Evolutionary conservation across 768 basidiomycete species (phyloP).

Genomic region (Rhizopogon roseolus): DNA sequence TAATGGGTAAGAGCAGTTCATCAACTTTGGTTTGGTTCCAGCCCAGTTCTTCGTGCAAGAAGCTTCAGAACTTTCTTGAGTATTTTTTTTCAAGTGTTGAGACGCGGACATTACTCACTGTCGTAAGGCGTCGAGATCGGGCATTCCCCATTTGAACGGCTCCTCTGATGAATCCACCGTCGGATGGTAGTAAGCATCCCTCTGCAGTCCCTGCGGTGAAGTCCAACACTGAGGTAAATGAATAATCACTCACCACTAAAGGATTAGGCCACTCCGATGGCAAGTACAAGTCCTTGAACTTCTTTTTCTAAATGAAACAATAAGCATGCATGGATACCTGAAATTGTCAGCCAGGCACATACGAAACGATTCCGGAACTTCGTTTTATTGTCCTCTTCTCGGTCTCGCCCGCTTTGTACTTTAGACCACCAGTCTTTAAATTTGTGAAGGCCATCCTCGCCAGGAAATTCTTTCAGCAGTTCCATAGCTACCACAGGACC

Average conservation of each 20-base stretch:
- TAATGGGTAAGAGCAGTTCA: constrained; percentile 86
- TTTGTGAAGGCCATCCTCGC: constrained; percentile 72
- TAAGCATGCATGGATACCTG: constrained; percentile 5
- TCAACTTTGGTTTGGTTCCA: constrained; percentile 85
- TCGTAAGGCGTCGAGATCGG: constrained; percentile 92
- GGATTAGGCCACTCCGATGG: constrained; percentile 87
- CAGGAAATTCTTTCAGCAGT: constrained; percentile 88
- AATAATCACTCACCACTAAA: constrained; percentile 60
- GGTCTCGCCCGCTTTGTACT: constrained; percentile 89
- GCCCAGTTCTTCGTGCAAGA: constrained; percentile 70
- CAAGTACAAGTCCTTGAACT: constrained; percentile 79
- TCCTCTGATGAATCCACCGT: constrained; percentile 88
- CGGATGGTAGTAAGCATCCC: constrained; percentile 92
- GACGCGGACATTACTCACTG: constrained; percentile 40
- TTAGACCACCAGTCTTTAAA: constrained; percentile 95
- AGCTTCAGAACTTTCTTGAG: constrained; percentile 36
- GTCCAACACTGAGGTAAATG: background rate
- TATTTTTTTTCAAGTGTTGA: constrained; percentile 4
- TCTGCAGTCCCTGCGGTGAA: constrained; percentile 35
- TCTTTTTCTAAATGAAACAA: constrained; percentile 65
- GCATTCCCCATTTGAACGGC: constrained; percentile 93
- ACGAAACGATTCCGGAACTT: constrained; percentile 85
- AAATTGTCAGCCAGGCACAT: constrained; percentile 29
- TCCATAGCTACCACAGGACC: constrained; percentile 98
- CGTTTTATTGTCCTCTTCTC: constrained; percentile 61